Evolutionary conservation across 306 rosid species (phyloP), one percentile per base, ranked within the genome.

Genomic region (Rosa rugosa): DNA sequence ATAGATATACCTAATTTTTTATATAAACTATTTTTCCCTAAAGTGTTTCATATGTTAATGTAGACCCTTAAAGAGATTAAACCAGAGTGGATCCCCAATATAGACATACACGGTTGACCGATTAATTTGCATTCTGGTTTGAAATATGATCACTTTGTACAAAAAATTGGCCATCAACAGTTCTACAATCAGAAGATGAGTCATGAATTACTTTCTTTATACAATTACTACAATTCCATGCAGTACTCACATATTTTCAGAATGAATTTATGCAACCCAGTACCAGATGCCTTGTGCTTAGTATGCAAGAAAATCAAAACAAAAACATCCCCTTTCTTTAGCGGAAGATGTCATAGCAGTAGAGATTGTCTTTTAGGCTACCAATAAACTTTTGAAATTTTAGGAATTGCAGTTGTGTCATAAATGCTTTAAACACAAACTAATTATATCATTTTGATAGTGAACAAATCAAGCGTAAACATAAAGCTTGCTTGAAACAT

Each of bases 401-500:
- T 66, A 17, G 49, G 49, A 40, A 38, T 17, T 17, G 45, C 27
- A 36, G n/a, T 40, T 64, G 17, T 63, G n/a, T 50, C 71, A 65
- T 65, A 65, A 5, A 75, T 45, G 23, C 38, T 42, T 8, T 25
- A 72, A 13, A 56, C 41, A 41, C 68, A 22, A 73, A 73, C 23
- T 56, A 13, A 20, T 38, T 4, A 22, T n/a, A 23, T 40, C 31
- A 41, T 41, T 74, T 41, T 23, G 69, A 57, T 57, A 13, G 2
- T 22, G 13, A 25, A 69, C 17, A 44, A 25, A 38, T 6, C 3
- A 18, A 80, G 47, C 50, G 77, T 46, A 56, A 57, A 57, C 18
- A n/a, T 34, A 44, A 59, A 34, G 59, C 22, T 18, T n/a, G 68
- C 65, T 45, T 44, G 25, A 51, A 31, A 34, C 46, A 18, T 88